A percentile compares a stretch with the other conserved stretches of the same genome.
These are phyloP conservation scores for Termitomyces sp. DNA, from an alignment of 768 basidiomycete genomes.

Conservation along the genomic window DNA sequence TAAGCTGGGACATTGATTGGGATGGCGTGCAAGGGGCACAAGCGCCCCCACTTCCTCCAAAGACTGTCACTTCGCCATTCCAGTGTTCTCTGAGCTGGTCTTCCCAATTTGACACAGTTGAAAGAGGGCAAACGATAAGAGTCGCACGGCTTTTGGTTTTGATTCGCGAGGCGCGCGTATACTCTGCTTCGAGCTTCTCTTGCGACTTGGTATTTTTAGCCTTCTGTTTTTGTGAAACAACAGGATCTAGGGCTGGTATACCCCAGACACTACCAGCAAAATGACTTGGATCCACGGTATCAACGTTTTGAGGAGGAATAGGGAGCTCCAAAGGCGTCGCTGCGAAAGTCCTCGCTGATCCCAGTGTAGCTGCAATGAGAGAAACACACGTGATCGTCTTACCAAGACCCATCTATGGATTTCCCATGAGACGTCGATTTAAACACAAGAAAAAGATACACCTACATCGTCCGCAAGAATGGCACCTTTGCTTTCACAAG, in stretches of 20 bases:
- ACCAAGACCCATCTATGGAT: slow-evolving; percentile 87
- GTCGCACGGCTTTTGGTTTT: slow-evolving; percentile 86
- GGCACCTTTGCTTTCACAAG: slow-evolving; percentile 75
- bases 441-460: slow-evolving; percentile 6
- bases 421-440: slow-evolving; percentile 1
- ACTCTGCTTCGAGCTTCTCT: slow-evolving; percentile 69
- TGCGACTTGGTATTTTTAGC: slow-evolving; percentile 61
- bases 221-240: slow-evolving; percentile 47
- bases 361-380: slow-evolving; percentile 82
- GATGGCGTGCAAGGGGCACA: slow-evolving; percentile 30
- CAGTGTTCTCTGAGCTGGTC: slow-evolving; percentile 98
- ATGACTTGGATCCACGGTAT: slow-evolving; percentile 43
- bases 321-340: slow-evolving; percentile 45
- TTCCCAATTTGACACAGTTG: slow-evolving; percentile 98
- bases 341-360: slow-evolving; percentile 64
- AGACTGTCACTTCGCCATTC: slow-evolving; percentile 79
- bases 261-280: slow-evolving; percentile 82
- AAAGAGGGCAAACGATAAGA: slow-evolving; percentile 93
- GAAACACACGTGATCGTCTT: slow-evolving; percentile 97
- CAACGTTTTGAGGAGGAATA: slow-evolving; percentile 22
- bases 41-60: slow-evolving; percentile 64
- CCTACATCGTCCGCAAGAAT: slow-evolving; percentile 96
- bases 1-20: slow-evolving; percentile 30
- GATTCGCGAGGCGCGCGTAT: slow-evolving; percentile 66
- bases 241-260: slow-evolving; percentile 54